Evolutionary conservation across 768 basidiomycete genomes (phyloP), one percentile per base, ranked within the genome.

Genomic region (Symmetrospora coprosmae): DNA sequence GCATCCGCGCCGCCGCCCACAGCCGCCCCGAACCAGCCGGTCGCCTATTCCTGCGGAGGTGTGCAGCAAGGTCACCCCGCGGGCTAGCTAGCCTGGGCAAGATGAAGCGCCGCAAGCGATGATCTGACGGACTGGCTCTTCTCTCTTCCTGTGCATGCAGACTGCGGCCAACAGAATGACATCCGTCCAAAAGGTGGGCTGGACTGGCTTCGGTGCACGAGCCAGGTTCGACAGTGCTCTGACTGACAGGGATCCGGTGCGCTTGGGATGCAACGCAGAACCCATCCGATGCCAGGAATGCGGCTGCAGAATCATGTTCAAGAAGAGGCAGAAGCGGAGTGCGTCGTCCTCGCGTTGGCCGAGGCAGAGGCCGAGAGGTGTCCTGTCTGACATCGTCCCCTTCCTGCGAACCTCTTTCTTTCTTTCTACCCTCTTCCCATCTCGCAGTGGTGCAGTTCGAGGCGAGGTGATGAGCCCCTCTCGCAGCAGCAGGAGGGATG

Each of bases 251-350:
- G 8, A 51, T 16, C 31, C 14, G 8, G 30, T 28, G 4, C 14
- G 19, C 37, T 5, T 52, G 35, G 19, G 25, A 17, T 25, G n/a
- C 41, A 7, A 25, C 14, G 30, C 55, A 58, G 92, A 97, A 72
- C 87, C 88, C 40, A 91, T 96, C 65, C 84, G 92, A 59, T 97
- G 92, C 74, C 79, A 86, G 66, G 89, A 96, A 71, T 97, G 92
- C 69, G 92, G 92, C 2, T 92, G 96, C 73, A 82, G 92, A 51
- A 92, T 97, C 72, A 90, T 97, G 87, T 96, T 94, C 75, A 97
- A 97, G 75, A 94, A 91, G 73, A 77, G 92, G 68, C 92, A 90
- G 23, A 86, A 80, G 70, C 78, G 88, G 78, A 91, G 92, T 96
- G 68, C 71, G 89, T 72, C 37, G n/a, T n/a, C n/a, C n/a, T n/a